phyloP scores from a whole-genome alignment of 2,329 filamentous ascomycete species.

The Aaosphaeria arxii region DNA sequence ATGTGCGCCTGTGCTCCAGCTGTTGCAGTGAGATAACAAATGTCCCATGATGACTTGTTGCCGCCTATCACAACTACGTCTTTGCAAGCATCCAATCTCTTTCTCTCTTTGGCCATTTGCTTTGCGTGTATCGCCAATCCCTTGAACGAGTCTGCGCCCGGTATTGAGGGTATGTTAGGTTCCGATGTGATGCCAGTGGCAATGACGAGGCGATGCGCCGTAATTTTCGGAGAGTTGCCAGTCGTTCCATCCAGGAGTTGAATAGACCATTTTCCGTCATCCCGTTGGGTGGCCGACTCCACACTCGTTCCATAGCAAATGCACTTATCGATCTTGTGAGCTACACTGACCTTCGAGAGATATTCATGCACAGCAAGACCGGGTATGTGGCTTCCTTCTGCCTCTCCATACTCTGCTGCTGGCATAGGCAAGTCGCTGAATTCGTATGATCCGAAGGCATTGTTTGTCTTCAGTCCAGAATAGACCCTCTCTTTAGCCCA shows the following conservation, averaged over 20 bases:
- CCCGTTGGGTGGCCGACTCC: conserved; percentile 43
- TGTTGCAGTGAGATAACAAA: conserved; percentile 56
- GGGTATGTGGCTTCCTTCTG: conserved; percentile 57
- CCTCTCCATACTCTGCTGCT: conserved; percentile 33
- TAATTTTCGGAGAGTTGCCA: conserved; percentile 26
- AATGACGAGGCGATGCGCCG: conserved; percentile 54
- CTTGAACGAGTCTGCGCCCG: conserved; percentile 57
- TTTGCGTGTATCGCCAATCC: conserved; percentile 21
- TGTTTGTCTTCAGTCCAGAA: conserved; percentile 45
- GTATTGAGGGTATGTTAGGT: conserved; percentile 51
- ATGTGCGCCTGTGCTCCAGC: conserved; percentile 50
- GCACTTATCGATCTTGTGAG: conserved; percentile 46
- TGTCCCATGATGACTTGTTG: conserved; percentile 63
- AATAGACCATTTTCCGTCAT: conserved; percentile 2
- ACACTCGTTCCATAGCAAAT: conserved; percentile 54
- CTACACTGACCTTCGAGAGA: conserved; percentile 39
- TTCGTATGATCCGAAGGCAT: conserved; percentile 40
- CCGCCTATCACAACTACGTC: conserved; percentile 55
- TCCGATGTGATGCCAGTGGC: conserved; percentile 61
- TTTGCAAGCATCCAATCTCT: conserved; percentile 2
- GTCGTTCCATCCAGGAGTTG: not conserved
- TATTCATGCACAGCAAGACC: conserved; percentile 57
- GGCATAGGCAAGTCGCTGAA: conserved; percentile 38
- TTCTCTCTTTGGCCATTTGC: conserved; percentile 35
- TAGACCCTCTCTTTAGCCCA: conserved; percentile 43